Percentiles rank a stretch among this genome's conserved stretches.
Evolutionary conservation across 768 basidiomycete species (phyloP).

Genomic region (Russula emetica): DNA sequence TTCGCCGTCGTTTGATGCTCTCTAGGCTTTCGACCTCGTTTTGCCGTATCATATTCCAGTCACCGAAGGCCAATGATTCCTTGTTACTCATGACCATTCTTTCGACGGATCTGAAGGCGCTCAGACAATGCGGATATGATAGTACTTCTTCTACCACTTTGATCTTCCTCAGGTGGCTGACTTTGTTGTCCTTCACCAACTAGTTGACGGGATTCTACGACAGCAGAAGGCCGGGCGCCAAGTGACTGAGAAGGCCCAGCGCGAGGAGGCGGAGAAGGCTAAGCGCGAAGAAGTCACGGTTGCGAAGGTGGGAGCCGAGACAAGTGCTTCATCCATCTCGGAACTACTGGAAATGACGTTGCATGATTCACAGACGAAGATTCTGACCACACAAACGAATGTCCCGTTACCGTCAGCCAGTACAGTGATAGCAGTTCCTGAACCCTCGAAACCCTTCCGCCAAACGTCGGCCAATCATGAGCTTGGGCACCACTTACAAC

Average conservation of each 20-base stretch:
- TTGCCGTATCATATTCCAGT: slow-evolving; percentile 74
- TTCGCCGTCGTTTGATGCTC: background rate
- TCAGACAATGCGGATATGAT: slow-evolving; percentile 83
- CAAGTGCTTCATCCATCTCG: slow-evolving; percentile 27
- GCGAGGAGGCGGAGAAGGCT: slow-evolving; percentile 51
- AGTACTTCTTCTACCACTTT: slow-evolving; percentile 42
- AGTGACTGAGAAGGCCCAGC: slow-evolving; percentile 54
- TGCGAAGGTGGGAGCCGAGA: slow-evolving; percentile 37
- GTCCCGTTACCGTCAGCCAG: slow-evolving; percentile 24
- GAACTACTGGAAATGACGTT: slow-evolving; percentile 8
- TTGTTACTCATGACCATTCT: slow-evolving; percentile 91
- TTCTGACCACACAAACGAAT: background rate
- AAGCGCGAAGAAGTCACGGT: slow-evolving; percentile 51
- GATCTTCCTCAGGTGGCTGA: slow-evolving; percentile 21
- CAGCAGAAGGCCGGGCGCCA: slow-evolving; percentile 66
- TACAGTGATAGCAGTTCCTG: background rate
- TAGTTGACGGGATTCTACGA: slow-evolving; percentile 84
- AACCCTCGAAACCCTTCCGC: slow-evolving; percentile 1
- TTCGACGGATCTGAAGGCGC: slow-evolving; percentile 80
- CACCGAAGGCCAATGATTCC: slow-evolving; percentile 79
- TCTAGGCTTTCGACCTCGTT: slow-evolving; percentile 77
- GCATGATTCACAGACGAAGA: slow-evolving; percentile 14
- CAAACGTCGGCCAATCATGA: slow-evolving; percentile 14
- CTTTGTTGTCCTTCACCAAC: slow-evolving; percentile 28
- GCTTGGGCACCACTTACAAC: slow-evolving; percentile 12